A percentile compares a stretch with the other conserved stretches of the same genome.
These are phyloP conservation scores for Helicocarpus griseus DNA, from an alignment of 2,329 filamentous ascomycete genomes.

Conservation along the genomic window DNA sequence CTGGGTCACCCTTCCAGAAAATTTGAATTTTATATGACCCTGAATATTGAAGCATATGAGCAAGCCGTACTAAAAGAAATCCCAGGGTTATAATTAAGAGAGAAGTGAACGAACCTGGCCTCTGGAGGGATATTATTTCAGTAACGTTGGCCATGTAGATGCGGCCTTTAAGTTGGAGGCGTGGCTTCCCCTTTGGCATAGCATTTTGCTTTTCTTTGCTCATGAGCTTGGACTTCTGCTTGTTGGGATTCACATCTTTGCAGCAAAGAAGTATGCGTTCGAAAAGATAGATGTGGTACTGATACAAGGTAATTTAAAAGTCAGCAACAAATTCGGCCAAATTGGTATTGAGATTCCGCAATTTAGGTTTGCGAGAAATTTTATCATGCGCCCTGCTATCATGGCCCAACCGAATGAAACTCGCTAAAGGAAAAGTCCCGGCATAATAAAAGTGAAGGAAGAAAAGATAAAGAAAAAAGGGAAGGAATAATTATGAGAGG, in stretches of 20 bases:
- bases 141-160: conserved; percentile 99
- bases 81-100: not conserved
- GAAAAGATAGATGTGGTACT: conserved; percentile 98
- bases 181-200: conserved; percentile 64
- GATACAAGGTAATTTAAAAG: not conserved
- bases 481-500: not conserved
- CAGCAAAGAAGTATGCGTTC: conserved; percentile 92
- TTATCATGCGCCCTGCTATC: not conserved
- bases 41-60: conserved; percentile 26
- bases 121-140: conserved; percentile 77
- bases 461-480: not conserved
- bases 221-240: conserved; percentile 58
- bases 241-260: conserved; percentile 84
- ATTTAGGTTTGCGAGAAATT: not conserved
- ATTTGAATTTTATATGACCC: conserved; percentile 94
- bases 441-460: too few relatives aligned
- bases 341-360: not conserved
- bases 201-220: conserved; percentile 60
- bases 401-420: not conserved
- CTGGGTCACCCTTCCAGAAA: conserved; percentile 85
- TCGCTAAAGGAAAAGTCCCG: not conserved
- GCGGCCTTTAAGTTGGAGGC: conserved; percentile 83
- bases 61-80: not conserved
- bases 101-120: conserved; percentile 58
- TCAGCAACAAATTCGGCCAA: conserved; percentile 2